Evolutionary conservation across 2,329 filamentous ascomycete species (phyloP).

Genomic region (Fusarium sp.): DNA sequence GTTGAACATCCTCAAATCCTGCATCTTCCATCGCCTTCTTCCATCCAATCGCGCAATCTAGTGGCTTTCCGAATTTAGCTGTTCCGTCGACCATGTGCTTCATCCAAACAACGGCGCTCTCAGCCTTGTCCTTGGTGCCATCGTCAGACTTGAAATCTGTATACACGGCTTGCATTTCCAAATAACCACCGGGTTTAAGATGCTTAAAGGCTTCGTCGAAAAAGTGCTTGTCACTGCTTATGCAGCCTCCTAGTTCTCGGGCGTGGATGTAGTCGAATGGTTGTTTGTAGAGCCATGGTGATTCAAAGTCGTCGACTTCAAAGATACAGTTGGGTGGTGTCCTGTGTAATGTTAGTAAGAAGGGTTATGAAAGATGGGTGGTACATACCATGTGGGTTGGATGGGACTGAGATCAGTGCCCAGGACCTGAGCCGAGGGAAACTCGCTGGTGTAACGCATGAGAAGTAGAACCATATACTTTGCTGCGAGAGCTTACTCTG

Average conservation of each 20-base stretch:
- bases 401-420: constrained; percentile 28
- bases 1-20: constrained; percentile 13
- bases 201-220: not conserved
- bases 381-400: constrained; percentile 15
- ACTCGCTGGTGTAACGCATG: not conserved
- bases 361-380: accelerated
- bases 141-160: constrained; percentile 15
- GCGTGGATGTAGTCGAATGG: constrained; percentile 21
- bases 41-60: constrained; percentile 7
- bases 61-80: constrained; percentile 6
- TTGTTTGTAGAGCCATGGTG: constrained; percentile 13
- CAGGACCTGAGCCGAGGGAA: constrained; percentile 3
- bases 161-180: constrained; percentile 18
- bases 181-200: constrained; percentile 3
- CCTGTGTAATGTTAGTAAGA: not conserved
- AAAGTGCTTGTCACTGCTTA: not conserved
- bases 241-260: constrained; percentile 13
- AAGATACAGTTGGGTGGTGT: constrained; percentile 18
- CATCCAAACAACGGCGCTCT: constrained; percentile 5
- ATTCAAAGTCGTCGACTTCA: constrained; percentile 26
- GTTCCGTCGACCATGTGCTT: constrained; percentile 6
- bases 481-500: not conserved
- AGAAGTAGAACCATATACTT: accelerated
- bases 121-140: not conserved
- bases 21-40: constrained; percentile 19